Percentiles rank a stretch among this genome's conserved stretches.
Conservation (phyloP, 2,329 filamentous ascomycete species). For the Talaromyces sp. region DNA sequence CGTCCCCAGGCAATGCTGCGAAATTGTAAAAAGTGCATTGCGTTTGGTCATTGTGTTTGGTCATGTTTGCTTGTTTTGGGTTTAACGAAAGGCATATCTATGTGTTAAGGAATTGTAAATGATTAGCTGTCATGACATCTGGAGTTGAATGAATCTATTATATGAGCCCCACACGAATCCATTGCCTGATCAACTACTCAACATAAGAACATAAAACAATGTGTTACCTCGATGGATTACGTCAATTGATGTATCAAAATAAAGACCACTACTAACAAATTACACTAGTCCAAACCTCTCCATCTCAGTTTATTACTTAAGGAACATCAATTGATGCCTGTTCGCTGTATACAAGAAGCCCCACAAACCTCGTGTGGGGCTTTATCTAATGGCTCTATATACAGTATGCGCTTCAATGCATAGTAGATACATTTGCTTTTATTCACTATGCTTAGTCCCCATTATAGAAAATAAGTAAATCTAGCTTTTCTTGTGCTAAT, state of each 20-base stretch:
- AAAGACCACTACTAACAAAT: no score
- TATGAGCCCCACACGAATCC: not conserved
- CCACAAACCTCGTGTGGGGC: not conserved
- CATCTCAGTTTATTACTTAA: no score
- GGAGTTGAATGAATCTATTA: not conserved
- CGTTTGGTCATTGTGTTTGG: not conserved
- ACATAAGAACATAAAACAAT: not conserved
- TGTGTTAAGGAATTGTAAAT: not conserved
- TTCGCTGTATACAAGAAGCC: not conserved
- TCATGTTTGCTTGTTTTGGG: not conserved
- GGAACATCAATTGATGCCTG: no score
- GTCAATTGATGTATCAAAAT: not conserved
- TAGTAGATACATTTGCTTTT: not conserved
- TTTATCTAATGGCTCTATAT: no score
- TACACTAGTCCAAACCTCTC: no score
- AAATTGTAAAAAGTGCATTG: conserved; percentile 49
- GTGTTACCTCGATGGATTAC: no score
- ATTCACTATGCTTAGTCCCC: not conserved
- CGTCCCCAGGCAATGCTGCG: conserved; percentile 61
- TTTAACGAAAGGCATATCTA: not conserved
- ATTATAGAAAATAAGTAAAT: not conserved
- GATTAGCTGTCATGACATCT: not conserved
- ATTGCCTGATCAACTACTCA: no score
- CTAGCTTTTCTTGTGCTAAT: not conserved
- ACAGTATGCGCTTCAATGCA: not conserved